Evolutionary conservation across 495 filamentous ascomycete species (phyloP).

Genomic region (Thermothielavioides terrestris): DNA sequence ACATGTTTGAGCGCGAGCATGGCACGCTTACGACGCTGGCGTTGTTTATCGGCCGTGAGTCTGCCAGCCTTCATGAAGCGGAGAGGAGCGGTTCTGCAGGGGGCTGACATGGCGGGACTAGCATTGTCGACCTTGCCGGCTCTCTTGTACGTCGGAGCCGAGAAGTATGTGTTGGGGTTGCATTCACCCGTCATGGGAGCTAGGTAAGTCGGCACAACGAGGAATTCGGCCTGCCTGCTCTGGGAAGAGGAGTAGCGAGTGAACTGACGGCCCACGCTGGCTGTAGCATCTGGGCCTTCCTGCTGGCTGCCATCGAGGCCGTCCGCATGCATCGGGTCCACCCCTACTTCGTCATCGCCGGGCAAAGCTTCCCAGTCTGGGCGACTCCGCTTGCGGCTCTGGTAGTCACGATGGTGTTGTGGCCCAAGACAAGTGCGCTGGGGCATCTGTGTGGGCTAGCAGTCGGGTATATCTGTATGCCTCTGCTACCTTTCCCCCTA

Average conservation of each 20-base stretch:
- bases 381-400: slow-evolving; percentile 71
- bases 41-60: slow-evolving; percentile 84
- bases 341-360: slow-evolving; percentile 65
- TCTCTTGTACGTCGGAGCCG: slow-evolving; percentile 59
- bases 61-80: too few relatives aligned
- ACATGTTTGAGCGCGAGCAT: slow-evolving; percentile 88
- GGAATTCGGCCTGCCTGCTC: not conserved
- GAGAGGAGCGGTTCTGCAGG: too few relatives aligned
- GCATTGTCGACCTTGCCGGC: slow-evolving; percentile 75
- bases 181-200: slow-evolving; percentile 71
- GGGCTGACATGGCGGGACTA: slow-evolving; percentile 21
- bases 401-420: slow-evolving; percentile 58
- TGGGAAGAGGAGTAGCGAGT: not conserved
- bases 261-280: slow-evolving; percentile 5
- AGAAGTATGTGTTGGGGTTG: slow-evolving; percentile 53
- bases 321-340: slow-evolving; percentile 67
- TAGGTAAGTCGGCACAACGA: slow-evolving; percentile 46
- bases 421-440: slow-evolving; percentile 73
- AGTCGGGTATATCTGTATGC: slow-evolving; percentile 78
- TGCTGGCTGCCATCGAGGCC: slow-evolving; percentile 73
- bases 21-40: slow-evolving; percentile 78
- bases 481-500: not conserved
- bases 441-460: slow-evolving; percentile 76
- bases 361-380: slow-evolving; percentile 82
- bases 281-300: slow-evolving; percentile 79